phyloP scores from a whole-genome alignment of 2,329 filamentous ascomycete species.

The Colletotrichum somersetense region DNA sequence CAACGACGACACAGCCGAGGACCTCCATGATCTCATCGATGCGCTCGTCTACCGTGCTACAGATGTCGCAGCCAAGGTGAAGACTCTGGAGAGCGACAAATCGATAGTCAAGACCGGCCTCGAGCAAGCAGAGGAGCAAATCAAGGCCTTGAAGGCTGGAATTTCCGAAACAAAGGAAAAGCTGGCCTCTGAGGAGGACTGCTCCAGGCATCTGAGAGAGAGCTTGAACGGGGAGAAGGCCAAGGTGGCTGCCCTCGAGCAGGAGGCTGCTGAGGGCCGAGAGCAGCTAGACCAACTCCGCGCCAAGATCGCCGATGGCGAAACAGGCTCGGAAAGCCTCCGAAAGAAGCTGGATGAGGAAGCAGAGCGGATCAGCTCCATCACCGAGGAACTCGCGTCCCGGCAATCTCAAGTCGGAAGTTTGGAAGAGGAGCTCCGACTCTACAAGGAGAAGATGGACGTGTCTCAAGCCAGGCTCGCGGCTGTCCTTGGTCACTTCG shows the following conservation, averaged over 20 bases:
- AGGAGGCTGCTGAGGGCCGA: constrained; percentile 73
- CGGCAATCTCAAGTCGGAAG: constrained; percentile 81
- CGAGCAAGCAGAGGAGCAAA: constrained; percentile 67
- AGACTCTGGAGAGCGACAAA: constrained; percentile 70
- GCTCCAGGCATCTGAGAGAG: constrained; percentile 66
- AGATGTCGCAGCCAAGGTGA: constrained; percentile 70
- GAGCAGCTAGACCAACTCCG: constrained; percentile 77
- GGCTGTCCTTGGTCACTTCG: constrained; percentile 68
- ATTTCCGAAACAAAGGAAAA: constrained; percentile 66
- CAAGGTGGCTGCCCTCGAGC: constrained; percentile 66
- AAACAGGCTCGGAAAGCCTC: constrained; percentile 84
- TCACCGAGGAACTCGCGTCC: constrained; percentile 79
- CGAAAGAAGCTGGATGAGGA: constrained; percentile 81
- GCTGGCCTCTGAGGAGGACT: constrained; percentile 64
- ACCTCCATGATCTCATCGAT: constrained; percentile 70
- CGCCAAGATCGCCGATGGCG: constrained; percentile 81
- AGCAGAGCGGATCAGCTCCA: constrained; percentile 75
- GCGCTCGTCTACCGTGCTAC: constrained; percentile 69
- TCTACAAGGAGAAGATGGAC: constrained; percentile 75
- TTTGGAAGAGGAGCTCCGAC: constrained; percentile 80
- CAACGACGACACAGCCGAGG: constrained; percentile 64
- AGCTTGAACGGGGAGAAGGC: constrained; percentile 66
- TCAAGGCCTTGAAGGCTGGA: constrained; percentile 69
- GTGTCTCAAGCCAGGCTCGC: constrained; percentile 65
- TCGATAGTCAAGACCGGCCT: constrained; percentile 73